Evolutionary conservation across 2,329 filamentous ascomycete genomes (phyloP).

Genomic region (Nothophoma quercina): DNA sequence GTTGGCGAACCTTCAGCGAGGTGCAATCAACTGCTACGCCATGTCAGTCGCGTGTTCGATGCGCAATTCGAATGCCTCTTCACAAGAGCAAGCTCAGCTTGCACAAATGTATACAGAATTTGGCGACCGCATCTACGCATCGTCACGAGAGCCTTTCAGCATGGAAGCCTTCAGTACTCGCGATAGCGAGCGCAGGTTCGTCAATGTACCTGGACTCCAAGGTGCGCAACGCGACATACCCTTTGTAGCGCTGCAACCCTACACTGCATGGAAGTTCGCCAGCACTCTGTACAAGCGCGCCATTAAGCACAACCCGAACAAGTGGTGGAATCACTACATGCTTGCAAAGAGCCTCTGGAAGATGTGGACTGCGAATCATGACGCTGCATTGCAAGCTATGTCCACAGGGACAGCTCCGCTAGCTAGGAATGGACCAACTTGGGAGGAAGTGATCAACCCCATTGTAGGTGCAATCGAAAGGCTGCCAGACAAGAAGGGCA

Average conservation of each 20-base stretch:
- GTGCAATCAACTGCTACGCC: slow-evolving; percentile 79
- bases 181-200: slow-evolving; percentile 68
- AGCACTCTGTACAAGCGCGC: slow-evolving; percentile 67
- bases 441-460: slow-evolving; percentile 62
- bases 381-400: slow-evolving; percentile 43
- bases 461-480: slow-evolving; percentile 67
- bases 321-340: slow-evolving; percentile 74
- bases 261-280: slow-evolving; percentile 71
- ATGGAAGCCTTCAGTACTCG: slow-evolving; percentile 70
- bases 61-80: slow-evolving; percentile 53
- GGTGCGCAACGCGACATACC: slow-evolving; percentile 65
- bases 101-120: slow-evolving; percentile 74
- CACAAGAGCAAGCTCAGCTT: slow-evolving; percentile 63
- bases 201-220: slow-evolving; percentile 57
- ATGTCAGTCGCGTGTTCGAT: slow-evolving; percentile 72
- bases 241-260: slow-evolving; percentile 65
- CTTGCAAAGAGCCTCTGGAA: slow-evolving; percentile 77
- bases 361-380: slow-evolving; percentile 63
- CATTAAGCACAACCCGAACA: slow-evolving; percentile 64
- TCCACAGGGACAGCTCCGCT: slow-evolving; percentile 38
- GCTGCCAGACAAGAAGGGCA: slow-evolving; percentile 67
- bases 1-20: slow-evolving; percentile 76
- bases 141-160: slow-evolving; percentile 70
- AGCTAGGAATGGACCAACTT: slow-evolving; percentile 34
- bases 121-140: slow-evolving; percentile 72